A percentile compares a stretch with the other conserved stretches of the same genome.
Conservation (phyloP, 2,329 filamentous ascomycete genomes). For the Talaromyces sp. region DNA sequence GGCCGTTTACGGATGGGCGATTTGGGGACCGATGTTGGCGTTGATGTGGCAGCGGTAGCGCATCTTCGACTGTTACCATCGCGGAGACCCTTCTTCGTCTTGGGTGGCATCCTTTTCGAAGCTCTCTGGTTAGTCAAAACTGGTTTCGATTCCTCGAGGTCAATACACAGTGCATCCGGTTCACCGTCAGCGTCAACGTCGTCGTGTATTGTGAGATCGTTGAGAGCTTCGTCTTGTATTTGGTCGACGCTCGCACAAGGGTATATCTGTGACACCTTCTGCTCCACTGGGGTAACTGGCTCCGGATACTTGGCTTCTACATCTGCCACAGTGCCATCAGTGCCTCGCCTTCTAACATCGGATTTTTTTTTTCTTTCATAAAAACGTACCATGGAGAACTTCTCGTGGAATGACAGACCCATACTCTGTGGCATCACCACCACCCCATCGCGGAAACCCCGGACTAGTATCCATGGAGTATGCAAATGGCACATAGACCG, state of each 20-base stretch:
- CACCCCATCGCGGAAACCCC: background rate
- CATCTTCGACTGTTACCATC: background rate
- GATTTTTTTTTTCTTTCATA: background rate
- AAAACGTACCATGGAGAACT: conserved; percentile 22
- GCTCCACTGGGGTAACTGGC: conserved; percentile 13
- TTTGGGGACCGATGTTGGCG: background rate
- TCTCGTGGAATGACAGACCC: conserved; percentile 26
- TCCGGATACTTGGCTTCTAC: conserved; percentile 20
- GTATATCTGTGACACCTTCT: conserved; percentile 15
- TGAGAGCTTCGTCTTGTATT: background rate
- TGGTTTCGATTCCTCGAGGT: background rate
- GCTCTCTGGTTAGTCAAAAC: background rate
- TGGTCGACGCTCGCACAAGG: conserved; percentile 3
- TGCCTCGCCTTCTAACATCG: background rate
- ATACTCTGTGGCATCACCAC: conserved; percentile 25
- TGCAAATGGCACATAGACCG: background rate
- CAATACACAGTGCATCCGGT: conserved; percentile 1
- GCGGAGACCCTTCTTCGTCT: background rate
- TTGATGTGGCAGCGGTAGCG: background rate
- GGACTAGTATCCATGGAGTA: background rate
- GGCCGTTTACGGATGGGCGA: conserved; percentile 6
- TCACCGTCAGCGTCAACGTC: conserved; percentile 21
- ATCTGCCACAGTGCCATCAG: background rate
- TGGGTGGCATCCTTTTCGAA: conserved; percentile 4
- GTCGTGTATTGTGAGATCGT: conserved; percentile 10